Percentiles rank a stretch among this genome's conserved stretches.
Conservation (phyloP, 768 basidiomycete genomes). For the Termitomyces sp. region DNA sequence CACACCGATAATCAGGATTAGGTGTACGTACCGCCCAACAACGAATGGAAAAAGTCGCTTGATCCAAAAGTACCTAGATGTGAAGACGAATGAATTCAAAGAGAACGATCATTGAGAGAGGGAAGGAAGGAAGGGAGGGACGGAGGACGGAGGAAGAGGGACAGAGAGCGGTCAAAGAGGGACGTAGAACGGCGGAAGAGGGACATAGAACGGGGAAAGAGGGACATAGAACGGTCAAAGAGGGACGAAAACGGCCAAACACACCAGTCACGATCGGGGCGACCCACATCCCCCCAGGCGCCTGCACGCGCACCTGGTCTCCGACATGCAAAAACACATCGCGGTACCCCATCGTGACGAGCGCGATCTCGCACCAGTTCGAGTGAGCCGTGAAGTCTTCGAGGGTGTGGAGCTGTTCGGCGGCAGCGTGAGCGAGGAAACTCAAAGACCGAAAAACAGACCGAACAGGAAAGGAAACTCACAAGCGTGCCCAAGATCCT, state of each 20-base stretch:
- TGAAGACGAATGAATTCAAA: not conserved
- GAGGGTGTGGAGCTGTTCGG: conserved; percentile 59
- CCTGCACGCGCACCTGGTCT: conserved; percentile 65
- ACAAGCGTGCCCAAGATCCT: conserved; percentile 62
- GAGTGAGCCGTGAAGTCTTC: conserved; percentile 90
- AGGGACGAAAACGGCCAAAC: not conserved
- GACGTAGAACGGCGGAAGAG: too few relatives aligned
- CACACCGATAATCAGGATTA: too few relatives aligned
- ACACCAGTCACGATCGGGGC: conserved; percentile 78
- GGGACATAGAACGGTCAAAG: too few relatives aligned
- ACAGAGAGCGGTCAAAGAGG: too few relatives aligned
- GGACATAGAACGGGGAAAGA: too few relatives aligned
- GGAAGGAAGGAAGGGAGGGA: not conserved
- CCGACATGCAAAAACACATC: conserved; percentile 88
- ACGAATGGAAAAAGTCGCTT: conserved; percentile 73
- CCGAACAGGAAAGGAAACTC: conserved; percentile 28
- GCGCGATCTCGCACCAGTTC: conserved; percentile 82
- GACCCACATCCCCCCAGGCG: conserved; percentile 69
- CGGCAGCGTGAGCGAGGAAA: too few relatives aligned
- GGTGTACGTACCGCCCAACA: conserved; percentile 48
- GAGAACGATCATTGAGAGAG: too few relatives aligned
- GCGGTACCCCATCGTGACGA: conserved; percentile 66
- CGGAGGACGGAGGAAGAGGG: too few relatives aligned
- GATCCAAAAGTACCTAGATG: conserved; percentile 63
- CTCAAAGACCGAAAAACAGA: too few relatives aligned